A percentile compares a stretch with the other conserved stretches of the same genome.
phyloP scores from a whole-genome alignment of 495 filamentous ascomycete genomes.

The Annulohypoxylon bovei region DNA sequence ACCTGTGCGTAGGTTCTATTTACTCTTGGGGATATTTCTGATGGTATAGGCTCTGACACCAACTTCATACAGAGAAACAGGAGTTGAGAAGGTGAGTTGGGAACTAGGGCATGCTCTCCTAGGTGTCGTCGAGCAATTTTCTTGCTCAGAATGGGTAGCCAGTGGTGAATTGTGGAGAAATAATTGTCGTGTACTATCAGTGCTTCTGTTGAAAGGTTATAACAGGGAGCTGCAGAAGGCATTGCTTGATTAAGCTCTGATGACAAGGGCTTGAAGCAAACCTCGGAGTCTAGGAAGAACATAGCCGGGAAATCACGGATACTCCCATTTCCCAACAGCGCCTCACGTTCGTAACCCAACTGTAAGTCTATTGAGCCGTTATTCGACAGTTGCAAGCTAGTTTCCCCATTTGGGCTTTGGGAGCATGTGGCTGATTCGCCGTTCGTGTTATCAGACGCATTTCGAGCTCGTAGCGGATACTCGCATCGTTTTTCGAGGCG shows the following conservation, averaged over 20 bases:
- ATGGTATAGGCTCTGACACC: slow-evolving; percentile 42
- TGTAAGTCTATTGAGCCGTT: background rate
- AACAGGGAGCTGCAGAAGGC: background rate
- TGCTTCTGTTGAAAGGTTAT: background rate
- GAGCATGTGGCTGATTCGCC: slow-evolving; percentile 13
- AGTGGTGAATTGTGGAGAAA: slow-evolving; percentile 49
- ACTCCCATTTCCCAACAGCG: background rate
- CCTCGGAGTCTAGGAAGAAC: slow-evolving; percentile 37
- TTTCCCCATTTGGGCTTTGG: slow-evolving; percentile 28
- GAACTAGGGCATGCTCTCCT: slow-evolving; percentile 43
- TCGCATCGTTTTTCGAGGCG: slow-evolving; percentile 51
- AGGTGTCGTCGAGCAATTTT: slow-evolving; percentile 49
- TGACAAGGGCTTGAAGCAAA: slow-evolving; percentile 29
- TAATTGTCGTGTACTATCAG: slow-evolving; percentile 37
- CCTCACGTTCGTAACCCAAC: background rate
- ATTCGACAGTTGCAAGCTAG: background rate
- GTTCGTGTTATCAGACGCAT: background rate
- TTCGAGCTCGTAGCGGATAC: slow-evolving; percentile 46
- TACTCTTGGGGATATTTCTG: slow-evolving; percentile 48
- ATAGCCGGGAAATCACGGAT: slow-evolving; percentile 26
- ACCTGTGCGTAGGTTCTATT: slow-evolving; percentile 47
- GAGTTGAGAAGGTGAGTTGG: slow-evolving; percentile 51
- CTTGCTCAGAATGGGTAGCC: slow-evolving; percentile 60
- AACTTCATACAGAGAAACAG: slow-evolving; percentile 60
- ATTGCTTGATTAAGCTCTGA: slow-evolving; percentile 16